These are phyloP conservation scores for Chlorella vulgaris DNA, from an alignment of 139 green algal species.

Conservation along the genomic window DNA sequence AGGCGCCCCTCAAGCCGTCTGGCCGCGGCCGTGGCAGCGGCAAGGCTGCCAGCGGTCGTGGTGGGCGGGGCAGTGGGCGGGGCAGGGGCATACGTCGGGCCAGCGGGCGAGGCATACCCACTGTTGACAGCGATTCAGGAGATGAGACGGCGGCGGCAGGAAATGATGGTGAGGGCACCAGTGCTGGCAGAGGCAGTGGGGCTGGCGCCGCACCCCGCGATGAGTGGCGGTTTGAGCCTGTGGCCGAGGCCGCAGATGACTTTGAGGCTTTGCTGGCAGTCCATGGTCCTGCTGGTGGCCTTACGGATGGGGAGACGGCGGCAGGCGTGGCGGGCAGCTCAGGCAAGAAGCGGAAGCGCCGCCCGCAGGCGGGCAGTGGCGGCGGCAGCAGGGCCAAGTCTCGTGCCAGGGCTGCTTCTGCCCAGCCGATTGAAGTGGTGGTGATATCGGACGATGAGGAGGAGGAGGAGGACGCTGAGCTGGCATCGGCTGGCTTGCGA, in stretches of 20 bases:
- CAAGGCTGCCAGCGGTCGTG: background rate
- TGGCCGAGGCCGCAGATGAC: constrained; percentile 9
- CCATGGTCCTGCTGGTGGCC: constrained; percentile 18
- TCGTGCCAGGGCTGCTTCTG: too few relatives aligned
- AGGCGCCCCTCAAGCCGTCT: constrained; percentile 5
- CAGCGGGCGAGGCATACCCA: background rate
- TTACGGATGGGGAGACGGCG: background rate
- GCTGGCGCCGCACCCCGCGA: too few relatives aligned
- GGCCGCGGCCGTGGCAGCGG: constrained; percentile 24
- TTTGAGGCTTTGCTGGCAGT: constrained; percentile 9
- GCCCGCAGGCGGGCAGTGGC: background rate
- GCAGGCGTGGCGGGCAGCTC: too few relatives aligned
- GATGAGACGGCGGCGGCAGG: background rate
- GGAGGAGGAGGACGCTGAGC: background rate
- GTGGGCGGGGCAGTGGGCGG: background rate
- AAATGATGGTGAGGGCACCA: background rate
- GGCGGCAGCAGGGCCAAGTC: background rate
- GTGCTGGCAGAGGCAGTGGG: background rate
- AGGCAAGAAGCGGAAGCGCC: too few relatives aligned
- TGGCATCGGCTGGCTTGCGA: background rate
- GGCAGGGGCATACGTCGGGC: background rate
- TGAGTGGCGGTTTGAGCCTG: constrained; percentile 19
- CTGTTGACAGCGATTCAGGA: constrained; percentile 23
- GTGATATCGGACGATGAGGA: background rate
- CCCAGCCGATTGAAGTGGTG: background rate